Evolutionary conservation across 73 alveolate species (phyloP).

Genomic region (Paramecium caudatum): DNA sequence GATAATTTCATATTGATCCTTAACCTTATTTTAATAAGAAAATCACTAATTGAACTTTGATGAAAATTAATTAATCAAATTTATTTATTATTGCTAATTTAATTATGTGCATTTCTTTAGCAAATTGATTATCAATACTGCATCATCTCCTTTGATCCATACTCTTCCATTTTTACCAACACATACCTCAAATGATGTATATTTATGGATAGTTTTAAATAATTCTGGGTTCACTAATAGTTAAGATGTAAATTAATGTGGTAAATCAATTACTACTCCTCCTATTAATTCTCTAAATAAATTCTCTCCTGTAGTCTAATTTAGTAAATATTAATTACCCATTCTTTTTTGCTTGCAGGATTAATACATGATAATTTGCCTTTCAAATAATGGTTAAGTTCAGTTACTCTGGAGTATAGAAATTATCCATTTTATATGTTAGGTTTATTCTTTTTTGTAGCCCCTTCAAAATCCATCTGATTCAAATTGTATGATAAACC

Average conservation of each 20-base stretch:
- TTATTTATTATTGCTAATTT: background rate
- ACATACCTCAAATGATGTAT: constrained; percentile 45
- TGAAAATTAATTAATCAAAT: constrained; percentile 16
- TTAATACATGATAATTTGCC: constrained; percentile 75
- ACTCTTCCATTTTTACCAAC: constrained; percentile 66
- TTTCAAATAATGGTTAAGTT: constrained; percentile 56
- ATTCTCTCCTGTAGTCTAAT: constrained; percentile 72
- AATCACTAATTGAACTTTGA: background rate
- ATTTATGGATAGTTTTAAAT: constrained; percentile 46
- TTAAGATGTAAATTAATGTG: background rate
- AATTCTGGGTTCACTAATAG: constrained; percentile 28
- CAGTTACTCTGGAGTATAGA: constrained; percentile 70
- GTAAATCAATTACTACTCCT: constrained; percentile 63
- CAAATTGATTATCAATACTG: constrained; percentile 17
- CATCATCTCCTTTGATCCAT: constrained; percentile 54
- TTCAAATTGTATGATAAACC: constrained; percentile 42
- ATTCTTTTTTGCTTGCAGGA: constrained; percentile 75
- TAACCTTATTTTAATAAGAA: background rate
- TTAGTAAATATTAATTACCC: constrained; percentile 5
- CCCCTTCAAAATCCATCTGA: constrained; percentile 78
- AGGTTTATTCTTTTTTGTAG: constrained; percentile 81
- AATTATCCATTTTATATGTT: constrained; percentile 66
- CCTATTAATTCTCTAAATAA: constrained; percentile 67
- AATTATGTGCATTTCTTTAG: background rate
- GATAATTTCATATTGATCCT: background rate